Base-by-base conservation (phyloP, 345 rosid species). In the Gossypium rotundifolium region DNA sequence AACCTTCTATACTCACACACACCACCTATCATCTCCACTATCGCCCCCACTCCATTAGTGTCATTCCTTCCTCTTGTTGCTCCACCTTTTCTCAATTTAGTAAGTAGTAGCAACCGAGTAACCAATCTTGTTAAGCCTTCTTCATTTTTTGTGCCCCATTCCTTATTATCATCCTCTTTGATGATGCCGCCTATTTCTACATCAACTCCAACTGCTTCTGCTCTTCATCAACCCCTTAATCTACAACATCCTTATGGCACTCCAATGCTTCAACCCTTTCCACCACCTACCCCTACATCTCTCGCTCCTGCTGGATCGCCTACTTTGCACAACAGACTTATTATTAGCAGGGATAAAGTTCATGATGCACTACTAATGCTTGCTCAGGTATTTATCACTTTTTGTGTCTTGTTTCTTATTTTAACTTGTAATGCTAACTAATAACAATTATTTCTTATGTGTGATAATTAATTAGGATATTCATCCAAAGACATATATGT, bases 181-280 rank as follows among this genome's bases (percentile, higher is more conserved):
- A 67, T 80, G 80, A 77, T 80, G 61, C 86, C 83, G 2, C 88
- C 84, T 68, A 63, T 76, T 66, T 71, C 85, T 62, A 71, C 87
- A 62, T 58, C 92, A 51, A 42, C 71, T 65, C 85, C 87, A 55
- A 60, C 79, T 51, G 77, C 79, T 40, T 61, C 78, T 72, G 72
- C 88, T 74, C 76, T 80, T 65, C 79, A 82, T 52, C 83, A 86
- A 73, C 81, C 87, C 66, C 49, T 86, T 57, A 86, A 74, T 79
- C 70, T 84, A 82, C 92, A 82, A 74, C 89, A 86, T 18, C 88
- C 88, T 9, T 83, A 86, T 74, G 90, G 92, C 63, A 74, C 87
- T 46, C 89, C 89, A 65, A 33, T 88, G 83, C 90, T 85, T 81
- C 89, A 90, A 79, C 89, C 90, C 27, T 88, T 90, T 73, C 91